Evolutionary conservation across 352 stramenopile genomes (phyloP).

Genomic region (Pythium diclinum): DNA sequence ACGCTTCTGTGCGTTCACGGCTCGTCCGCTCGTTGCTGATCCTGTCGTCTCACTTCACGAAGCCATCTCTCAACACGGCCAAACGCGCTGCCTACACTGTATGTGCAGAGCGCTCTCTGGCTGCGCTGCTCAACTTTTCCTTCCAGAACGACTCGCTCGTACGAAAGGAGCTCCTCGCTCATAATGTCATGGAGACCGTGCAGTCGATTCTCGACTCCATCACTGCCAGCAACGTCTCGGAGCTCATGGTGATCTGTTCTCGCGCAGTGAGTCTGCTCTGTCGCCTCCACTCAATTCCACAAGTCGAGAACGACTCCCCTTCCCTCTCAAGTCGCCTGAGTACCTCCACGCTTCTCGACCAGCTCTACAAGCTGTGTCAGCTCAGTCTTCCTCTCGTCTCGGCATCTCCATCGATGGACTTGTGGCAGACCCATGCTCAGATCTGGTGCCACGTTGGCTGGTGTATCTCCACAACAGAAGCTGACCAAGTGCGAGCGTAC

Average conservation of each 20-base stretch:
- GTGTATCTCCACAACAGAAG: conserved; percentile 31
- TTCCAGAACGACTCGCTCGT: conserved; percentile 37
- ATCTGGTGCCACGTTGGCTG: conserved; percentile 76
- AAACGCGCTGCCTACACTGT: conserved; percentile 4
- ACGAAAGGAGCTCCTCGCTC: conserved; percentile 34
- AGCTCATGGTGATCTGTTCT: conserved; percentile 37
- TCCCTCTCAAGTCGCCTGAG: conserved; percentile 2
- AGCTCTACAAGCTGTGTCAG: conserved; percentile 23
- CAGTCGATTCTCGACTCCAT: conserved; percentile 26
- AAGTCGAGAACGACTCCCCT: neutral
- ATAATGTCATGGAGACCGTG: conserved; percentile 19
- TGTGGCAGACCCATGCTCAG: conserved; percentile 62
- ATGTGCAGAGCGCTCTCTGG: conserved; percentile 45
- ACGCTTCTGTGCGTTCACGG: neutral
- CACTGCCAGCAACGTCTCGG: conserved; percentile 14
- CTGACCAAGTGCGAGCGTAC: conserved; percentile 30
- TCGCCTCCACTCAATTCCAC: conserved; percentile 40
- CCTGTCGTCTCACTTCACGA: conserved; percentile 21
- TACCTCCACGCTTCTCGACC: neutral
- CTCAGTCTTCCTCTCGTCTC: conserved; percentile 18
- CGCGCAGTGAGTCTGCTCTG: conserved; percentile 55
- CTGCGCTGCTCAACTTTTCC: conserved; percentile 64
- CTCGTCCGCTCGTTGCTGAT: conserved; percentile 27
- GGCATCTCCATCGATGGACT: conserved; percentile 1
- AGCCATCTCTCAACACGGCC: neutral